Conservation (phyloP, 345 rosid genomes). For the Geranium rotundifolium region DNA sequence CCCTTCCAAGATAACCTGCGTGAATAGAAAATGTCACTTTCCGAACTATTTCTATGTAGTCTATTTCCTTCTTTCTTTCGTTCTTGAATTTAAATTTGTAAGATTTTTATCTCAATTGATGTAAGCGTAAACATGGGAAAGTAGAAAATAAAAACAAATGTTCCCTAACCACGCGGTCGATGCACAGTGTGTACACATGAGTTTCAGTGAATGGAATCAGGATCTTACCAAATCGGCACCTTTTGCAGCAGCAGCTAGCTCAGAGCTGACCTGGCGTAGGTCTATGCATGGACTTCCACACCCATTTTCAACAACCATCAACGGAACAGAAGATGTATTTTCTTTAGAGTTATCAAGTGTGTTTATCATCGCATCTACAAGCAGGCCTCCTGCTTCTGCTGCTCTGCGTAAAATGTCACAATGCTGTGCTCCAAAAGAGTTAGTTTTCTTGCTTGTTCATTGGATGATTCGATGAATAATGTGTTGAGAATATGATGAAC, state of each 20-base stretch:
- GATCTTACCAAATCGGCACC: slow-evolving; percentile 81
- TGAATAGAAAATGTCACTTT: neutral
- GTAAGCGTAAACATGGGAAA: neutral
- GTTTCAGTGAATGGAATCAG: slow-evolving; percentile 9
- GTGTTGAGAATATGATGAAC: neutral
- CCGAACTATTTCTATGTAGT: neutral
- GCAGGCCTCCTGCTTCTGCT: slow-evolving; percentile 88
- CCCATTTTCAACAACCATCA: slow-evolving; percentile 98
- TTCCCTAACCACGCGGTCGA: no score
- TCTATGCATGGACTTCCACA: slow-evolving; percentile 99
- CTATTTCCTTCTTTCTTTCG: neutral
- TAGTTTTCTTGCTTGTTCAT: slow-evolving; percentile 4
- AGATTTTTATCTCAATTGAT: neutral
- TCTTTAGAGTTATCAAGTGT: slow-evolving; percentile 51
- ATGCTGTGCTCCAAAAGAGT: slow-evolving; percentile 41
- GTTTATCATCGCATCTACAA: slow-evolving; percentile 85
- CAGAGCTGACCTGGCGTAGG: slow-evolving; percentile 96
- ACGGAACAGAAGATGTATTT: slow-evolving; percentile 54
- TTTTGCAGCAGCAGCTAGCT: slow-evolving; percentile 91
- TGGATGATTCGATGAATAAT: neutral
- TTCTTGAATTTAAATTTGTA: neutral
- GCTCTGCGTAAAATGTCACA: slow-evolving; percentile 94
- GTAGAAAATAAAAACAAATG: neutral
- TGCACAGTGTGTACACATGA: neutral
- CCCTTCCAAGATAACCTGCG: slow-evolving; percentile 88